A percentile compares a stretch with the other conserved stretches of the same genome.
phyloP scores from a whole-genome alignment of 2,329 filamentous ascomycete genomes.

The Fusarium staphyleae region DNA sequence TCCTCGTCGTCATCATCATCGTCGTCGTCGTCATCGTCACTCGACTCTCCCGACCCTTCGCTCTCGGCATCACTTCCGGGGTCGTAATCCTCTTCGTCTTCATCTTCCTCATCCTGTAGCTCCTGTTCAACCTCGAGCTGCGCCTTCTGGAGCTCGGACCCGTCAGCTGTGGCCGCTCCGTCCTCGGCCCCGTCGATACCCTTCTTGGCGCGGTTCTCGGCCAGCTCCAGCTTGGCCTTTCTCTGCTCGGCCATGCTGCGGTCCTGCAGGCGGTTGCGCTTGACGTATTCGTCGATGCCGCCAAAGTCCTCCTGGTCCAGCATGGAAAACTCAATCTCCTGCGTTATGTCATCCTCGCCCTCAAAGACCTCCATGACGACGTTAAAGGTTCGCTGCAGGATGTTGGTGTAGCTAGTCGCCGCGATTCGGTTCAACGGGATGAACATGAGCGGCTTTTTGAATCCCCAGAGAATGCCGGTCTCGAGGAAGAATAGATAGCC shows the following conservation, averaged over 20 bases:
- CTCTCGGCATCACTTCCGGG: conserved; percentile 67
- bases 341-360: conserved; percentile 55
- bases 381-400: conserved; percentile 73
- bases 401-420: conserved; percentile 71
- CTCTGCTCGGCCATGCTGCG: conserved; percentile 73
- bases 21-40: conserved; percentile 56
- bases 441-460: conserved; percentile 73
- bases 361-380: conserved; percentile 68
- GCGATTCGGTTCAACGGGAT: conserved; percentile 66
- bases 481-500: conserved; percentile 72
- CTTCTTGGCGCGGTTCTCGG: conserved; percentile 64
- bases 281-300: conserved; percentile 70
- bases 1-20: conserved; percentile 51
- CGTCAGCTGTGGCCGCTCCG: conserved; percentile 45
- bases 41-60: conserved; percentile 64
- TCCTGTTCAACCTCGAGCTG: conserved; percentile 60
- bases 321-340: conserved; percentile 74
- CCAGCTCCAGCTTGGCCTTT: conserved; percentile 68
- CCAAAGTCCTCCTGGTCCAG: conserved; percentile 72
- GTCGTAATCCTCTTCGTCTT: conserved; percentile 71
- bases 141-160: conserved; percentile 59
- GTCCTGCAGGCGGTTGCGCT: conserved; percentile 67
- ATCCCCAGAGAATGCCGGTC: conserved; percentile 72
- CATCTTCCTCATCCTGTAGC: conserved; percentile 67
- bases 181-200: conserved; percentile 50